Evolutionary conservation across 495 filamentous ascomycete species (phyloP).

Genomic region (Elasticomyces elasticus): DNA sequence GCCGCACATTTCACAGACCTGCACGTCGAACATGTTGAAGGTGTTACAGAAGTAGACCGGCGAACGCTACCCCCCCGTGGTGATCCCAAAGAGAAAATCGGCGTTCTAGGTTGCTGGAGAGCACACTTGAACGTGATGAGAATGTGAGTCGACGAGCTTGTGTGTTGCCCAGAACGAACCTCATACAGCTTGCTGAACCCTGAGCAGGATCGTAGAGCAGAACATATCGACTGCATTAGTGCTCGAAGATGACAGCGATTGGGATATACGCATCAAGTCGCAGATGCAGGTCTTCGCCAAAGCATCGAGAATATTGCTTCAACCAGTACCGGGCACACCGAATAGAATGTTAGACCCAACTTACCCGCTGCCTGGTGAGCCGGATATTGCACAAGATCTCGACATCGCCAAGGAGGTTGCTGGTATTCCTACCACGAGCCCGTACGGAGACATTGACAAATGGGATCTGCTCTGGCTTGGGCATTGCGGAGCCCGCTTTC

Average conservation of each 20-base stretch:
- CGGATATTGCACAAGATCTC: background rate
- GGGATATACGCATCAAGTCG: conserved; percentile 14
- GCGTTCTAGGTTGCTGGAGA: conserved; percentile 1
- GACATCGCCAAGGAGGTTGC: background rate
- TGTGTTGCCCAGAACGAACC: background rate
- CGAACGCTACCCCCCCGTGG: background rate
- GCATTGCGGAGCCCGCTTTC: conserved; percentile 11
- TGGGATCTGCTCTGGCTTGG: conserved; percentile 16
- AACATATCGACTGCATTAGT: conserved; percentile 8
- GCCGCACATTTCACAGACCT: background rate
- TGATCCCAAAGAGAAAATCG: background rate
- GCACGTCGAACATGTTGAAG: background rate
- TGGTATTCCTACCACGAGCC: background rate
- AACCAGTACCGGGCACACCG: conserved; percentile 5
- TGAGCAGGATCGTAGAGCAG: conserved; percentile 5
- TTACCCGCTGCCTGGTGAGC: background rate
- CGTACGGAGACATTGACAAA: conserved; percentile 9
- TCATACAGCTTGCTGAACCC: background rate
- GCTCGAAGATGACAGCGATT: conserved; percentile 11
- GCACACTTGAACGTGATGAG: conserved; percentile 9
- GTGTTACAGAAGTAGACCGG: background rate
- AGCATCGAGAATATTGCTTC: conserved; percentile 7
- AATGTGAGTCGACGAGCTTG: background rate
- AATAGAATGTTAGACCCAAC: conserved; percentile 1
- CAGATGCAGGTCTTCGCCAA: conserved; percentile 14